A percentile compares a stretch with the other conserved stretches of the same genome.
phyloP scores from a whole-genome alignment of 163 green algal species.

The Chlorella variabilis region DNA sequence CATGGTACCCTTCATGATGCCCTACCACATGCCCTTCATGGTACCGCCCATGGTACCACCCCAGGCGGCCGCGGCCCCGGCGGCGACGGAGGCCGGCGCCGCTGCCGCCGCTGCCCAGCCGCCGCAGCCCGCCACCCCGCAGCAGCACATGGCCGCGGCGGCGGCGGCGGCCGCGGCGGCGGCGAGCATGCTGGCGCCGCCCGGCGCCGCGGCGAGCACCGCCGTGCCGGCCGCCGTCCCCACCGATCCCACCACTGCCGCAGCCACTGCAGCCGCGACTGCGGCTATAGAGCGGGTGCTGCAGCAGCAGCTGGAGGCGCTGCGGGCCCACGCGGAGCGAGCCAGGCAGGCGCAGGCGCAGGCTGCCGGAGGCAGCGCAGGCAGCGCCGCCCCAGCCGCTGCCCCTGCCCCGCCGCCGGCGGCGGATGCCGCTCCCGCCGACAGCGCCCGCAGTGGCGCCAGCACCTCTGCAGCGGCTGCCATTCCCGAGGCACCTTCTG shows the following conservation, averaged over 20 bases:
- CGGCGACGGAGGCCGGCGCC: not conserved
- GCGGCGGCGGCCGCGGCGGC: constrained; percentile 1
- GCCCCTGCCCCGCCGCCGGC: not conserved
- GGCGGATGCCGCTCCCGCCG: not conserved
- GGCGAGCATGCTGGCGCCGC: constrained; percentile 3
- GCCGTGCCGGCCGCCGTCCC: not conserved
- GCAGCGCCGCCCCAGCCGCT: not conserved
- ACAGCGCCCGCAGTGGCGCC: too few relatives aligned
- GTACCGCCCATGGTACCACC: not conserved
- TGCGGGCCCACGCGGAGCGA: constrained; percentile 1
- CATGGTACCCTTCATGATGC: constrained; percentile 21
- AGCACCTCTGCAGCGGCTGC: too few relatives aligned
- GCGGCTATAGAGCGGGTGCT: constrained; percentile 36
- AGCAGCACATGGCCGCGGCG: constrained; percentile 22
- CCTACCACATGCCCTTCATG: not conserved
- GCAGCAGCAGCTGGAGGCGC: constrained; percentile 51
- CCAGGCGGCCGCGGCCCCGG: too few relatives aligned
- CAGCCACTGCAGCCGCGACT: not conserved
- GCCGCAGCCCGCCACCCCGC: not conserved
- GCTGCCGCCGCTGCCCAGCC: not conserved
- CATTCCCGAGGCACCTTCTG: too few relatives aligned
- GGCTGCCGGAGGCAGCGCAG: not conserved
- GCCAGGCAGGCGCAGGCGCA: constrained; percentile 3
- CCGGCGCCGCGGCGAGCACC: too few relatives aligned
- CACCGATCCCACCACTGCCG: not conserved